These are phyloP conservation scores for Paraphoma sp. DNA, from an alignment of 2,329 filamentous ascomycete species.

Conservation along the genomic window DNA sequence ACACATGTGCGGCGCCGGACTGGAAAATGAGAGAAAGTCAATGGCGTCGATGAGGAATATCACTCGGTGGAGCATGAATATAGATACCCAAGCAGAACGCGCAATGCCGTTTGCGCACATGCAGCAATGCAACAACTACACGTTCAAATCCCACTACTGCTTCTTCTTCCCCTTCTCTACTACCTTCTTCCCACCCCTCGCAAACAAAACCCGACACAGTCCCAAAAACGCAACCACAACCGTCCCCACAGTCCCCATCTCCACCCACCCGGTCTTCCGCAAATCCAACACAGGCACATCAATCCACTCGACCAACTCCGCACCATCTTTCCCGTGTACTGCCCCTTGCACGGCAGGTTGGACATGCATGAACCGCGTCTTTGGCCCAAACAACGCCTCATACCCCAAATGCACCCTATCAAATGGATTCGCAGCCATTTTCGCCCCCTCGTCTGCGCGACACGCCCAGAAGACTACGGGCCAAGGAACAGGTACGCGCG, in stretches of 20 bases:
- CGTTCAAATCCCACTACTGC: conserved; percentile 8
- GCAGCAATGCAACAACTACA: conserved; percentile 1
- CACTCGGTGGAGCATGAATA: background rate
- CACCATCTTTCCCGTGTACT: background rate
- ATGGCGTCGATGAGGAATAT: background rate
- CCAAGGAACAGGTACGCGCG: conserved; percentile 69
- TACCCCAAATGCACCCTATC: conserved; percentile 86
- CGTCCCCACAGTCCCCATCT: conserved; percentile 51
- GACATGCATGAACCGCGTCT: conserved; percentile 83
- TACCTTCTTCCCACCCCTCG: conserved; percentile 8
- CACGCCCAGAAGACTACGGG: conserved; percentile 94
- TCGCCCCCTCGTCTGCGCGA: conserved; percentile 66
- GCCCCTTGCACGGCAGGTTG: conserved; percentile 31
- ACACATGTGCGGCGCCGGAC: no score
- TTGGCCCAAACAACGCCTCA: conserved; percentile 76
- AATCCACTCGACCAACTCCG: conserved; percentile 40
- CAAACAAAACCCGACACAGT: conserved; percentile 52
- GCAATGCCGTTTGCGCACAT: background rate
- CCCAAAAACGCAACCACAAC: conserved; percentile 54
- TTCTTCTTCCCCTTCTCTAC: conserved; percentile 30
- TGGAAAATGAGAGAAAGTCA: background rate
- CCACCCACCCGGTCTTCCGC: conserved; percentile 44
- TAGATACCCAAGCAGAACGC: conserved; percentile 7
- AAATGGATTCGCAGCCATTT: conserved; percentile 81
- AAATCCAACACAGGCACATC: conserved; percentile 53